Conservation (phyloP, 208 protist species). For the Trypanosomatidae sp. region DNA sequence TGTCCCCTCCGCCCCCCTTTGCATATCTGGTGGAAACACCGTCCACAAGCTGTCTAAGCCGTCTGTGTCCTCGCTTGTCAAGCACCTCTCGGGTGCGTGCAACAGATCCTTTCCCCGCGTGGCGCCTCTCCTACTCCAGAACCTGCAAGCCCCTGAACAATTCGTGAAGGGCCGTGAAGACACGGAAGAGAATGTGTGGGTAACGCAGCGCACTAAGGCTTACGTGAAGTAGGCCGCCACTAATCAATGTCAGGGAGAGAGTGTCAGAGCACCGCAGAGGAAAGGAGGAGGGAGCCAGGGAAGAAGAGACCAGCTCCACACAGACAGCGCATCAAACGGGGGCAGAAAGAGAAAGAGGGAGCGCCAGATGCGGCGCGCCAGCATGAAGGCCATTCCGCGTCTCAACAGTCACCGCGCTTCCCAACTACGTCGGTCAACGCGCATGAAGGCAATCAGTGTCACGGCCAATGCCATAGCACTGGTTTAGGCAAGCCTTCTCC, state of each 20-base stretch:
- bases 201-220: neutral
- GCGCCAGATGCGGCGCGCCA: neutral
- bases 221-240: neutral
- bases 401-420: neutral
- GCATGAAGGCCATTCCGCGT: neutral
- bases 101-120: neutral
- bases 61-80: neutral
- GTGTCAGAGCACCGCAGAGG: neutral
- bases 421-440: neutral
- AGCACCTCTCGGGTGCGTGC: neutral
- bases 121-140: neutral
- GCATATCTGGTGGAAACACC: neutral
- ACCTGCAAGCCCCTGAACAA: neutral
- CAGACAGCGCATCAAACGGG: neutral
- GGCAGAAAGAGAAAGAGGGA: neutral
- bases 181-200: neutral
- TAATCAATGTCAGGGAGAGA: neutral
- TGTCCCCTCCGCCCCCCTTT: neutral
- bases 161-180: neutral
- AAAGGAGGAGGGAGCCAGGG: neutral
- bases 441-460: neutral
- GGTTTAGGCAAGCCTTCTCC: neutral
- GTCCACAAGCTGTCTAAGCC: neutral
- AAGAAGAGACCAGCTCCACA: slow-evolving; percentile 1
- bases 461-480: neutral